Evolutionary conservation across 495 filamentous ascomycete genomes (phyloP), one percentile per base, ranked within the genome.

Genomic region (Penicillium atrosanguineum): DNA sequence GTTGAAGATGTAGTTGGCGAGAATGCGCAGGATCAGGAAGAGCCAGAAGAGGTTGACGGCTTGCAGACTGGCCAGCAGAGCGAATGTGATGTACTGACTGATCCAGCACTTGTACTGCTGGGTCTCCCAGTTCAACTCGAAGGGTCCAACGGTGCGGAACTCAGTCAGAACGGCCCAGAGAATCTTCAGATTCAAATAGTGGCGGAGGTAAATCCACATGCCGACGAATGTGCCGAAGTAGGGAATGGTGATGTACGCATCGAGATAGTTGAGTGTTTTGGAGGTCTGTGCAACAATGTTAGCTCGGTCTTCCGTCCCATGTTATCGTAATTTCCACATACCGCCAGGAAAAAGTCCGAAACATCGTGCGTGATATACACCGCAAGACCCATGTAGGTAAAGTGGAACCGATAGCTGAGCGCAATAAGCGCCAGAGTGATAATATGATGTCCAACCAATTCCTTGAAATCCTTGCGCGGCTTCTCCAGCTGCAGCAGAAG

Each of bases 301-400:
- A 61, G 55, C 38, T 19, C 37, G 14, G 23, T 7, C 9, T 12
- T 14, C 11, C 28, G 11, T 34, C 9, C 4, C 4, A 18, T 23
- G 6, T 25, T 14, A 25, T 29, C 12, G 43, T 12, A 7, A 7
- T 1, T 25, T 14, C 20, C 9, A 62, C 89, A 70, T 84, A 94
- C 90, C 19, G 95, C 95, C 15, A 98, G 79, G 83, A 98, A 98
- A 71, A 97, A 96, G 65, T 98, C 94, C 48, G 84, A 89, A 56
- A 97, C 88, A 60, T 98, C 94, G 63, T 96, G 91, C 19, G 94
- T 97, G 55, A 97, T 91, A 68, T 96, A 98, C 7, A 98, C 93
- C 26, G 90, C 92, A 37, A 98, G 65, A n/a, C 94, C 94, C 75
- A 98, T 95, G 69, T 95, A 92, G 8, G 94, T 94, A 70, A 98